A percentile compares a stretch with the other conserved stretches of the same genome.
Evolutionary conservation across 108 stramenopile genomes (phyloP).

Genomic region (Fragilariopsis cylindrus): DNA sequence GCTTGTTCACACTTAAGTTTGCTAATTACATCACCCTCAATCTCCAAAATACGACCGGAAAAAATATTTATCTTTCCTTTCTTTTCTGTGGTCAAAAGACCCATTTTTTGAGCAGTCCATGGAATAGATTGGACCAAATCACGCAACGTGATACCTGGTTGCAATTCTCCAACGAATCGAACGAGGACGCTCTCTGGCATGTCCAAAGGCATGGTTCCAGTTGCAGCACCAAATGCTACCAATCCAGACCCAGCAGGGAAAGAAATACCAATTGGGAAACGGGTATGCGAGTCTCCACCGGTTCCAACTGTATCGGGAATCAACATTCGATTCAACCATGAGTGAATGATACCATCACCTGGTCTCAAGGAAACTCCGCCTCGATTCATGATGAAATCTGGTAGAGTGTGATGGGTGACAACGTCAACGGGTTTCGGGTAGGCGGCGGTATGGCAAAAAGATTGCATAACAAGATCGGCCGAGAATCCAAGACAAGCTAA

Average conservation of each 20-base stretch:
- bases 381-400: conserved; percentile 94
- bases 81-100: conserved; percentile 92
- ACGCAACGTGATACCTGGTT: conserved; percentile 94
- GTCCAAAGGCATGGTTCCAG: conserved; percentile 94
- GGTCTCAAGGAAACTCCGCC: conserved; percentile 94
- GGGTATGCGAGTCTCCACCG: conserved; percentile 95
- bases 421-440: conserved; percentile 98
- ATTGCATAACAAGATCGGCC: conserved; percentile 96
- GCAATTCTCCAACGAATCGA: conserved; percentile 90
- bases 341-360: conserved; percentile 97
- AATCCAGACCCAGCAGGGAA: conserved; percentile 95
- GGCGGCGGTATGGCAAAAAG: conserved; percentile 96
- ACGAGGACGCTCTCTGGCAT: conserved; percentile 96
- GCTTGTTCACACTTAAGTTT: conserved; percentile 96
- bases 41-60: conserved; percentile 92
- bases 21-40: conserved; percentile 85
- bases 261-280: conserved; percentile 95
- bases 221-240: conserved; percentile 95
- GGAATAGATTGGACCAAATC: conserved; percentile 97
- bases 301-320: conserved; percentile 97
- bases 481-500: conserved; percentile 94
- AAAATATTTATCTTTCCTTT: conserved; percentile 96
- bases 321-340: conserved; percentile 97
- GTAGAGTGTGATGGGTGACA: conserved; percentile 94
- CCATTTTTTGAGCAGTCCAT: conserved; percentile 90